Conservation (phyloP, 2,329 filamentous ascomycete genomes). For the Aspergillus flavus region DNA sequence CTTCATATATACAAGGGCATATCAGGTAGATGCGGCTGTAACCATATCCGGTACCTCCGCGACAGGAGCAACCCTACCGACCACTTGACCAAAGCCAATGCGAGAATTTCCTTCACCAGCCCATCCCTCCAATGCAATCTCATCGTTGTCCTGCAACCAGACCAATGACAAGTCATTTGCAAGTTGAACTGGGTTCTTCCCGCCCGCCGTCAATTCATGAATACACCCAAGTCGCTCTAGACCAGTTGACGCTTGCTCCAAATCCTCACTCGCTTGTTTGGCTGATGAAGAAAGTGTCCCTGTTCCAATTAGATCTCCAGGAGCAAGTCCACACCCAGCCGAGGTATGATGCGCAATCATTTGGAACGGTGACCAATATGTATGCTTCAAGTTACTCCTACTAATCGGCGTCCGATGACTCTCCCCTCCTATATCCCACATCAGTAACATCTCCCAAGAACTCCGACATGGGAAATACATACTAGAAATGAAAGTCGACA, state of each 20-base stretch:
- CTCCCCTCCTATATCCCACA: background rate
- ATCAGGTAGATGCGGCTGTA: background rate
- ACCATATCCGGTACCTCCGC: background rate
- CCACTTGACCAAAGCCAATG: background rate
- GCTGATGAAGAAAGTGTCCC: slow-evolving; percentile 26
- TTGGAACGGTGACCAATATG: slow-evolving; percentile 34
- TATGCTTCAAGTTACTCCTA: slow-evolving; percentile 19
- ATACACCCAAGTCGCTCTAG: background rate
- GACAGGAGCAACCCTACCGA: background rate
- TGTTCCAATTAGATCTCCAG: slow-evolving; percentile 36
- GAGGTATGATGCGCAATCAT: slow-evolving; percentile 35
- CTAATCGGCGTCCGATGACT: background rate
- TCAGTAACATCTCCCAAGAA: slow-evolving; percentile 22
- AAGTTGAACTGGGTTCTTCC: background rate
- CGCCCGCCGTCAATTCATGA: background rate
- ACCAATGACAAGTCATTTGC: background rate
- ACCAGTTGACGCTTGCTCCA: background rate
- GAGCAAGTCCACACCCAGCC: slow-evolving; percentile 29
- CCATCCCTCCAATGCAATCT: background rate
- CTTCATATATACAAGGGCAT: background rate
- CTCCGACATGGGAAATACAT: slow-evolving; percentile 7
- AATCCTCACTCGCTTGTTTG: background rate
- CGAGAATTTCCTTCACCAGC: background rate
- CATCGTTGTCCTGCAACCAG: background rate
- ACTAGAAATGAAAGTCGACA: slow-evolving; percentile 24